Evolutionary conservation across 129 eudicot species (phyloP).

Genomic region (Flaveria brownii): DNA sequence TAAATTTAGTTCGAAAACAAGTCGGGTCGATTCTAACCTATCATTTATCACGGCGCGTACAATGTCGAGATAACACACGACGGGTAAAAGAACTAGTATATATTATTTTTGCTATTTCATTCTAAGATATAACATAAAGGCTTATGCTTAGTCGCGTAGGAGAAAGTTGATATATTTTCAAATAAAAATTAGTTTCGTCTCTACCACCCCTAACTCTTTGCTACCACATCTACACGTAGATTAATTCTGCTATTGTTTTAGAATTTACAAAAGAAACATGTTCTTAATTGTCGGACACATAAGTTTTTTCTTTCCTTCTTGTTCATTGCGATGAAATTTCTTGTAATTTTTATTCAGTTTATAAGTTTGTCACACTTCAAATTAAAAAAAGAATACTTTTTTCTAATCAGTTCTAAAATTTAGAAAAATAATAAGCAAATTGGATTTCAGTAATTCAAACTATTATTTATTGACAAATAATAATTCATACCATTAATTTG

Average conservation of each 20-base stretch:
- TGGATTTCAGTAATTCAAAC: too few species aligned
- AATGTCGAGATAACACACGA: too few species aligned
- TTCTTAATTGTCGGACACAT: background rate
- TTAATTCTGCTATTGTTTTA: background rate
- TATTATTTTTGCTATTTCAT: background rate
- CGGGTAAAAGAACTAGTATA: background rate
- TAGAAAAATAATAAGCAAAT: too few species aligned
- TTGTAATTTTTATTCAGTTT: background rate
- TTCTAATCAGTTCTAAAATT: too few species aligned
- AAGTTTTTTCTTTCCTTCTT: too few species aligned
- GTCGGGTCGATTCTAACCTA: too few species aligned
- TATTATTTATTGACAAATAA: too few species aligned
- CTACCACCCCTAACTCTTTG: slow-evolving; percentile 10
- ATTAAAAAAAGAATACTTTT: too few species aligned
- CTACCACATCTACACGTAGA: background rate
- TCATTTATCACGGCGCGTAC: too few species aligned
- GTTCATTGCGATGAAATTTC: too few species aligned
- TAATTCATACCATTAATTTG: too few species aligned
- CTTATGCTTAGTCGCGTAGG: background rate
- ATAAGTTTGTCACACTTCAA: background rate
- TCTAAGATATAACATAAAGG: background rate
- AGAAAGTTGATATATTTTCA: background rate
- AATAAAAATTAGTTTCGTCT: background rate
- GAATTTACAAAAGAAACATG: background rate
- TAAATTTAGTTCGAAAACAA: too few species aligned